A percentile compares a stretch with the other conserved stretches of the same genome.
phyloP scores from a whole-genome alignment of 1,284 basidiomycete genomes.

The Moesziomyces sp. region DNA sequence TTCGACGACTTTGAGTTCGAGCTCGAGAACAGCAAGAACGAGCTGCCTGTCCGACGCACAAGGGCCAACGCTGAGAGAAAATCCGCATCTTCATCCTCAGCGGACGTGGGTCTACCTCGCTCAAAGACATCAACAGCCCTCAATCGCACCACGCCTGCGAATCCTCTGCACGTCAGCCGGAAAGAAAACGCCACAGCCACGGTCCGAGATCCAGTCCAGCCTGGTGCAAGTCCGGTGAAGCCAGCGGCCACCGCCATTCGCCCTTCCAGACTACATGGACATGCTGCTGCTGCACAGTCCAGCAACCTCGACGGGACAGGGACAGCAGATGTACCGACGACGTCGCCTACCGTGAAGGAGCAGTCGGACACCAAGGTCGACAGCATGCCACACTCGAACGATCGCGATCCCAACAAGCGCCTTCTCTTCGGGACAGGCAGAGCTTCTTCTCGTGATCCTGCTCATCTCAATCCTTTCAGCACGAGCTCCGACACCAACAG shows the following conservation, averaged over 20 bases:
- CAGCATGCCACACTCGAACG: conserved; percentile 2
- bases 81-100: conserved; percentile 16
- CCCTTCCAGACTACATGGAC: conserved; percentile 17
- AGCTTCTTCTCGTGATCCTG: background rate
- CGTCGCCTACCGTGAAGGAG: background rate
- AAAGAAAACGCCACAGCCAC: conserved; percentile 28
- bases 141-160: background rate
- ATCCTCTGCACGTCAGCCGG: conserved; percentile 19
- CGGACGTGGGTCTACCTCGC: conserved; percentile 24
- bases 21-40: conserved; percentile 28
- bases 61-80: conserved; percentile 12
- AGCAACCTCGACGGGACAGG: background rate
- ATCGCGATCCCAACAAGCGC: conserved; percentile 15
- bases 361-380: background rate
- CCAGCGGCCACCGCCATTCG: conserved; percentile 12
- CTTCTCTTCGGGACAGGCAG: conserved; percentile 23
- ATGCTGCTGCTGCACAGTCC: conserved; percentile 6
- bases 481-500: conserved; percentile 15
- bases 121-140: conserved; percentile 15
- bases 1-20: conserved; percentile 52
- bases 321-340: background rate
- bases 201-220: background rate
- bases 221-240: conserved; percentile 27
- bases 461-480: conserved; percentile 25
- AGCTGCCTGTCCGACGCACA: conserved; percentile 27